Conservation (phyloP, 1,139 yeast species). For the Nakaseomyces bracarensis region DNA sequence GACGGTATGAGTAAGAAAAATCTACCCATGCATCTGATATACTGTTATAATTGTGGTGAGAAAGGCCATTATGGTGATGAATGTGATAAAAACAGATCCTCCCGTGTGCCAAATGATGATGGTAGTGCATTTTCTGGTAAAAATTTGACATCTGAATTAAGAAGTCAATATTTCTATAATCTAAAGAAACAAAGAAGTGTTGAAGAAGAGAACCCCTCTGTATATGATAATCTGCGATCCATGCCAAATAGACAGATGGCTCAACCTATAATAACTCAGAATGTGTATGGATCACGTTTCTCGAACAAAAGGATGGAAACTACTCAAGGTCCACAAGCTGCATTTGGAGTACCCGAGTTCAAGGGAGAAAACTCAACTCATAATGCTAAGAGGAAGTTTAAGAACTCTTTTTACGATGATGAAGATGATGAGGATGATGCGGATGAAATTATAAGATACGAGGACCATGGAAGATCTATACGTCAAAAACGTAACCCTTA, state of each 20-base stretch:
- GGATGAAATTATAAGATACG: background rate
- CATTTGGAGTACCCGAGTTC: background rate
- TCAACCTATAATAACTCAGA: background rate
- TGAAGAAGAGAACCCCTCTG: background rate
- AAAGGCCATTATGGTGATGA: slow-evolving; percentile 83
- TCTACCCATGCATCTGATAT: slow-evolving; percentile 39
- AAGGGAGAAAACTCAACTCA: background rate
- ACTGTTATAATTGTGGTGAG: slow-evolving; percentile 78
- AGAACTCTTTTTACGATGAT: slow-evolving; percentile 3
- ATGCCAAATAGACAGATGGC: background rate
- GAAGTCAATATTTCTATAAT: slow-evolving; percentile 4
- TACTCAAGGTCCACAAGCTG: background rate
- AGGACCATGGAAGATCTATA: background rate
- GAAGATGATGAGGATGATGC: slow-evolving; percentile 2
- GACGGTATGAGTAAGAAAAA: slow-evolving; percentile 16
- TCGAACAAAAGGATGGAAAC: background rate
- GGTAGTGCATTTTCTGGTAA: slow-evolving; percentile 76
- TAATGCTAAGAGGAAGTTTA: background rate
- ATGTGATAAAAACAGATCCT: slow-evolving; percentile 47
- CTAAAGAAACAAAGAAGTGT: background rate
- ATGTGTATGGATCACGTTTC: background rate
- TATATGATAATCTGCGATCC: slow-evolving; percentile 2
- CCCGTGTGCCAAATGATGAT: slow-evolving; percentile 56
- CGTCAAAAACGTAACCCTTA: background rate
- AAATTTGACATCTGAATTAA: slow-evolving; percentile 35